Percentiles rank a stretch among this genome's conserved stretches.
phyloP scores from a whole-genome alignment of 192 early-diverging fungal genomes.

The Coemansia sp. region DNA sequence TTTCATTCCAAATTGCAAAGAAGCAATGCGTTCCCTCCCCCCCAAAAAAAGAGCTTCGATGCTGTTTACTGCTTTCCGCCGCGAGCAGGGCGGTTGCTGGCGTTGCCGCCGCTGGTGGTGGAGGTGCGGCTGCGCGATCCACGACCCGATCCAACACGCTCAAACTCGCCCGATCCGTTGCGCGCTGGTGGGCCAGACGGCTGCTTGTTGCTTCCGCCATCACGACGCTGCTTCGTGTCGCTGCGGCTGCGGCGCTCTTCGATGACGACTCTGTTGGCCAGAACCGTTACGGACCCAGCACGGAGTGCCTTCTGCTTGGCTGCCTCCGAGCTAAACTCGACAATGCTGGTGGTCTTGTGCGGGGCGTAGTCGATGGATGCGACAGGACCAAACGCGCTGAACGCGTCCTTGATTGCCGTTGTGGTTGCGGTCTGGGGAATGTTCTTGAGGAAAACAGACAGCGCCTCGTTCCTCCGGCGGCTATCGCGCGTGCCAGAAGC shows the following conservation, averaged over 20 bases:
- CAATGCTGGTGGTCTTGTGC: conserved; percentile 62
- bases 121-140: conserved; percentile 45
- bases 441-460: conserved; percentile 65
- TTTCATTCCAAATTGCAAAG: neutral
- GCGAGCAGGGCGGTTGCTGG: conserved; percentile 11
- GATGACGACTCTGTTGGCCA: conserved; percentile 16
- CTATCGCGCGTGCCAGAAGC: conserved; percentile 41
- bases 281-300: conserved; percentile 22
- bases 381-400: conserved; percentile 61
- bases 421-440: conserved; percentile 56
- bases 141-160: conserved; percentile 44
- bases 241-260: conserved; percentile 50
- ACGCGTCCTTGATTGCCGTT: conserved; percentile 57
- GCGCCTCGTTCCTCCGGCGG: conserved; percentile 50
- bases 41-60: neutral
- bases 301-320: conserved; percentile 62
- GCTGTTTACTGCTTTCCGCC: conserved; percentile 30
- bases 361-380: conserved; percentile 58
- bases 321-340: conserved; percentile 67
- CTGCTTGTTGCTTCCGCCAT: conserved; percentile 27
- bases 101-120: conserved; percentile 14
- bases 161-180: conserved; percentile 44
- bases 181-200: conserved; percentile 10
- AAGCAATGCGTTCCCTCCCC: neutral
- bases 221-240: conserved; percentile 35